These are phyloP conservation scores for Eucalyptus microcorys DNA, from an alignment of 345 rosid genomes.

Conservation along the genomic window DNA sequence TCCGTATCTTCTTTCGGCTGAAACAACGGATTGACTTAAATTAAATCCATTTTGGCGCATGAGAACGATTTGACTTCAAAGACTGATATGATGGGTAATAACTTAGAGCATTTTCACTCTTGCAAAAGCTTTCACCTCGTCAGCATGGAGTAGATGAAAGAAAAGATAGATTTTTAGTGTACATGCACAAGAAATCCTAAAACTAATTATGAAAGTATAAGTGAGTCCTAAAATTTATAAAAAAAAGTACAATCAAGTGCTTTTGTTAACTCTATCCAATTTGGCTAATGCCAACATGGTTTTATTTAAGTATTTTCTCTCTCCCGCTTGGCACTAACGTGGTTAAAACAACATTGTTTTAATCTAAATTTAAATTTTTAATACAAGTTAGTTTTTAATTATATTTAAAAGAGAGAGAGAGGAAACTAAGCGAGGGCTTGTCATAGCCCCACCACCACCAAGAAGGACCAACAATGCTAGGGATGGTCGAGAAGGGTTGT, in stretches of 20 bases:
- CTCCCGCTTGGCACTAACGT: rapidly evolving
- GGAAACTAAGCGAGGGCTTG: too few relatives aligned
- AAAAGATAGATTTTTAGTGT: too few relatives aligned
- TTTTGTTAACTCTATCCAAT: too few relatives aligned
- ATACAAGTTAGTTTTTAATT: too few relatives aligned
- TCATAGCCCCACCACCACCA: rapidly evolving
- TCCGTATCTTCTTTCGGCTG: not conserved
- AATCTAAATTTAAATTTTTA: too few relatives aligned
- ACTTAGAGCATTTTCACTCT: not conserved
- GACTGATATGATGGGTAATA: not conserved
- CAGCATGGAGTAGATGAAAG: not conserved
- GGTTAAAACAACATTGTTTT: rapidly evolving
- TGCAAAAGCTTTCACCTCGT: not conserved
- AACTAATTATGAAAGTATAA: too few relatives aligned
- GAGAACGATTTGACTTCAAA: not conserved
- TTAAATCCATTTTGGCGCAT: not conserved
- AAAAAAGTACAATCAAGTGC: rapidly evolving
- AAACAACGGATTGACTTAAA: not conserved
- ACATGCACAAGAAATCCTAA: too few relatives aligned
- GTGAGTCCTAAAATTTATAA: rapidly evolving
- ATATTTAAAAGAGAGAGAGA: too few relatives aligned
- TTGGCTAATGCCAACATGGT: rapidly evolving
- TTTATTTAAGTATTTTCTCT: too few relatives aligned
- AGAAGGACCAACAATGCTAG: too few relatives aligned
- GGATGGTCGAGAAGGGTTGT: rapidly evolving